These are phyloP conservation scores for Gaeumannomyces sp. DNA, from an alignment of 2,329 filamentous ascomycete species.

Conservation along the genomic window DNA sequence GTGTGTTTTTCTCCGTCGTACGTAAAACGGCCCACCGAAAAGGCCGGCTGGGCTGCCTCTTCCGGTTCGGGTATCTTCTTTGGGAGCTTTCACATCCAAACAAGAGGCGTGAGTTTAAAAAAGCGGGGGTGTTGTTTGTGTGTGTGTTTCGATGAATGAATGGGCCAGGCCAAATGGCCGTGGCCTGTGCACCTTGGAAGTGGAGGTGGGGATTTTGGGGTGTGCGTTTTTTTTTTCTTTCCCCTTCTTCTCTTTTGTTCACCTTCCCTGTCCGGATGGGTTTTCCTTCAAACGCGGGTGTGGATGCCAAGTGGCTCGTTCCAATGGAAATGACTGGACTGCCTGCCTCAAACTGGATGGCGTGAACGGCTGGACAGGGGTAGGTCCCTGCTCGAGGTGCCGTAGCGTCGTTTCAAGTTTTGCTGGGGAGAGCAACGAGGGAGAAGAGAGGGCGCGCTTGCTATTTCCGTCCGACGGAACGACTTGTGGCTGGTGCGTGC, in stretches of 20 bases:
- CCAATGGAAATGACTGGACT: background rate
- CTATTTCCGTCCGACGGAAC: background rate
- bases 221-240: background rate
- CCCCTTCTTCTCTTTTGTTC: background rate
- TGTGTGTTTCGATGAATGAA: background rate
- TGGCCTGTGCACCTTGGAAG: background rate
- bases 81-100: too few species aligned
- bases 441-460: background rate
- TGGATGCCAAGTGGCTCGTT: background rate
- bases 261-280: background rate
- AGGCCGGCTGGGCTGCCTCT: background rate
- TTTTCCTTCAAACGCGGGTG: background rate
- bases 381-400: background rate
- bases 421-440: background rate
- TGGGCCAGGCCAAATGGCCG: background rate
- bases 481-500: background rate
- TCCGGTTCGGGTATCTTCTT: background rate
- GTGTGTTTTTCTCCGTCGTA: background rate
- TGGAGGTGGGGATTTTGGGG: background rate
- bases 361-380: background rate
- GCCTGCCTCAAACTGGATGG: background rate
- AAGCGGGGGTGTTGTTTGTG: background rate
- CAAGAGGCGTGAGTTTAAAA: background rate
- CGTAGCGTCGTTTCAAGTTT: slow-evolving; percentile 1
- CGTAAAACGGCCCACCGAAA: slow-evolving; percentile 2